Percentiles rank a stretch among this genome's conserved stretches.
phyloP scores from a whole-genome alignment of 169 alveolate genomes.

The Ichthyophthirius multifiliis region DNA sequence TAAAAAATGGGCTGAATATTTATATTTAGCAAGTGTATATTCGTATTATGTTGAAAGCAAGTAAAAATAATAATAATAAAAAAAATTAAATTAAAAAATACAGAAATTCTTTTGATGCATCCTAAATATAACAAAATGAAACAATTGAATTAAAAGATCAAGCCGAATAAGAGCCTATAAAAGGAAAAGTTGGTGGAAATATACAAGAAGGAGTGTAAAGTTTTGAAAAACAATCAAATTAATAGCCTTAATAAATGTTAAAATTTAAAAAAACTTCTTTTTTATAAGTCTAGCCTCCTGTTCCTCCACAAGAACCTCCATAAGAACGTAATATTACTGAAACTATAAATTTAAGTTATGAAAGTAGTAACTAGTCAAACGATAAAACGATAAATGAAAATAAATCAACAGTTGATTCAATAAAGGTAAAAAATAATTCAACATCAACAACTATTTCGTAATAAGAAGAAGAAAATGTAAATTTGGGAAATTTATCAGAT shows the following conservation, averaged over 20 bases:
- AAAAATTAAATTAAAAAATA: background rate
- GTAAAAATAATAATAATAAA: conserved; percentile 1
- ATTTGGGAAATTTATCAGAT: background rate
- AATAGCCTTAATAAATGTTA: too few relatives aligned
- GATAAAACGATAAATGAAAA: too few relatives aligned
- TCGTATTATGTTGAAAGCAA: conserved; percentile 11
- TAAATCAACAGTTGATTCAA: too few relatives aligned
- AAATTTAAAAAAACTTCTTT: background rate
- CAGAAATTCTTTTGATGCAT: background rate
- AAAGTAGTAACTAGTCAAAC: too few relatives aligned
- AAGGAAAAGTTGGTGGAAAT: background rate
- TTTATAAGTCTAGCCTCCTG: too few relatives aligned
- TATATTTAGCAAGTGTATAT: conserved; percentile 29
- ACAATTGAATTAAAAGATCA: background rate
- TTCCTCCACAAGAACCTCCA: background rate
- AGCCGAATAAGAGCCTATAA: background rate
- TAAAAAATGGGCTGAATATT: conserved; percentile 24
- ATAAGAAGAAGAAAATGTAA: background rate
- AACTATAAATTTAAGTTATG: too few relatives aligned
- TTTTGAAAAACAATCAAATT: background rate
- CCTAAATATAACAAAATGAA: background rate
- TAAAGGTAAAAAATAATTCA: background rate
- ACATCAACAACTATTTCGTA: background rate
- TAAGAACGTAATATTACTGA: background rate
- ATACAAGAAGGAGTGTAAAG: background rate